phyloP scores from a whole-genome alignment of 2,329 filamentous ascomycete species.

The Davidsoniella eucalypti region DNA sequence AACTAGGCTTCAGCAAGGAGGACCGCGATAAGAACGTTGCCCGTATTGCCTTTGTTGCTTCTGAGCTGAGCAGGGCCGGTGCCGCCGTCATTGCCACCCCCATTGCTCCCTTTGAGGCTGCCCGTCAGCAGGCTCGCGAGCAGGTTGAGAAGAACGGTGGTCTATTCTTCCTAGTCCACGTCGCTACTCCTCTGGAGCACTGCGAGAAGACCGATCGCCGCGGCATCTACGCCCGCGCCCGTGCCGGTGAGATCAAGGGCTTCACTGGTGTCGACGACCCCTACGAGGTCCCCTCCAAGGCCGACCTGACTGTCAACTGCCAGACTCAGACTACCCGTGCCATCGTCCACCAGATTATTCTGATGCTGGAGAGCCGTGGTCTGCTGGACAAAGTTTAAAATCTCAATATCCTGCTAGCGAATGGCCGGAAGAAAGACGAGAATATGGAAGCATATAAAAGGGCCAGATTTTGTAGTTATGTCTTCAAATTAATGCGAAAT shows the following conservation, averaged over 20 bases:
- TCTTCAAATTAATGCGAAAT: constrained; percentile 11
- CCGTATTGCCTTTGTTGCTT: constrained; percentile 90
- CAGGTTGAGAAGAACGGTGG: constrained; percentile 67
- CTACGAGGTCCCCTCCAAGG: constrained; percentile 70
- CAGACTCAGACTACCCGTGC: constrained; percentile 79
- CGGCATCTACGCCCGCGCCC: constrained; percentile 72
- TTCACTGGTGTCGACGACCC: constrained; percentile 98
- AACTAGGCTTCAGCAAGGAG: constrained; percentile 85
- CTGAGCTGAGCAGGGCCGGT: constrained; percentile 82
- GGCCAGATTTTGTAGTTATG: background rate
- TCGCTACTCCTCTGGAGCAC: constrained; percentile 81
- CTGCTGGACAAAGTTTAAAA: constrained; percentile 55
- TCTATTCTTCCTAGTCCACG: constrained; percentile 88
- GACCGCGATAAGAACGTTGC: constrained; percentile 91
- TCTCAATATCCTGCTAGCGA: background rate
- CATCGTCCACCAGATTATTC: constrained; percentile 90
- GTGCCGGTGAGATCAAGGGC: constrained; percentile 83
- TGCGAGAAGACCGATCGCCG: constrained; percentile 90
- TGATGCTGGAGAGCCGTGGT: constrained; percentile 78
- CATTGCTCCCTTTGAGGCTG: constrained; percentile 79
- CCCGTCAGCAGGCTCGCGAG: constrained; percentile 62
- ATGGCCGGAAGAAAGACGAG: background rate
- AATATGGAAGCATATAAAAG: constrained; percentile 1
- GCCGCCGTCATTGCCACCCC: constrained; percentile 92
- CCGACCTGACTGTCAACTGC: constrained; percentile 70